phyloP scores from a whole-genome alignment of 805 yeast species.

The Jamesozyma gamospora region DNA sequence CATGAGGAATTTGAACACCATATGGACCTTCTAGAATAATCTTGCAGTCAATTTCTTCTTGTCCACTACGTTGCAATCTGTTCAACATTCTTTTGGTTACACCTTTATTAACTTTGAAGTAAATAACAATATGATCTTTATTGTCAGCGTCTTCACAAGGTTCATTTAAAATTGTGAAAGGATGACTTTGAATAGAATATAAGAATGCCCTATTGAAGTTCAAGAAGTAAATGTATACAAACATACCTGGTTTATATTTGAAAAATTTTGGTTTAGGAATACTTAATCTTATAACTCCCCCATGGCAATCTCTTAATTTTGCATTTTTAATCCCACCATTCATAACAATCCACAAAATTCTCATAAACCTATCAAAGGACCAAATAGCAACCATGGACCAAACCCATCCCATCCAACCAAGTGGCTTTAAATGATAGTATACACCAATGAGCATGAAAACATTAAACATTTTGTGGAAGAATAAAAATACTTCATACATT shows the following conservation, averaged over 20 bases:
- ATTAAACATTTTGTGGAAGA: constrained; percentile 48
- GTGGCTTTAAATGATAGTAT: constrained; percentile 47
- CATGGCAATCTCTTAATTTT: constrained; percentile 18
- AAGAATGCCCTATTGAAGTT: constrained; percentile 43
- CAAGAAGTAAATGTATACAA: constrained; percentile 48
- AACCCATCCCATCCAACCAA: constrained; percentile 45
- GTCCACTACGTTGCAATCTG: constrained; percentile 25
- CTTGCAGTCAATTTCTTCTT: constrained; percentile 26
- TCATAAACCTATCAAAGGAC: constrained; percentile 41
- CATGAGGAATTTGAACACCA: constrained; percentile 37
- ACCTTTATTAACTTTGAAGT: constrained; percentile 49
- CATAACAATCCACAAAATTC: constrained; percentile 32
- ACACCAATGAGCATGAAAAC: constrained; percentile 42
- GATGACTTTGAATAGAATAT: constrained; percentile 47
- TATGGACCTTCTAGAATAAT: constrained; percentile 58
- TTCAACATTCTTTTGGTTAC: constrained; percentile 37
- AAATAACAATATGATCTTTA: constrained; percentile 29
- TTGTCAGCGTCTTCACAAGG: constrained; percentile 28
- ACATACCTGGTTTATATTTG: constrained; percentile 45
- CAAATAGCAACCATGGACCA: constrained; percentile 38
- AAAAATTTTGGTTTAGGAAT: constrained; percentile 37
- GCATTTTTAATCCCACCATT: constrained; percentile 22
- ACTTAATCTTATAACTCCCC: constrained; percentile 33
- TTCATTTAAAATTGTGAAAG: constrained; percentile 48
- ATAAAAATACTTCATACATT: constrained; percentile 51